Conservation (phyloP, 2,329 filamentous ascomycete genomes). For the Hypomyces perniciosus region DNA sequence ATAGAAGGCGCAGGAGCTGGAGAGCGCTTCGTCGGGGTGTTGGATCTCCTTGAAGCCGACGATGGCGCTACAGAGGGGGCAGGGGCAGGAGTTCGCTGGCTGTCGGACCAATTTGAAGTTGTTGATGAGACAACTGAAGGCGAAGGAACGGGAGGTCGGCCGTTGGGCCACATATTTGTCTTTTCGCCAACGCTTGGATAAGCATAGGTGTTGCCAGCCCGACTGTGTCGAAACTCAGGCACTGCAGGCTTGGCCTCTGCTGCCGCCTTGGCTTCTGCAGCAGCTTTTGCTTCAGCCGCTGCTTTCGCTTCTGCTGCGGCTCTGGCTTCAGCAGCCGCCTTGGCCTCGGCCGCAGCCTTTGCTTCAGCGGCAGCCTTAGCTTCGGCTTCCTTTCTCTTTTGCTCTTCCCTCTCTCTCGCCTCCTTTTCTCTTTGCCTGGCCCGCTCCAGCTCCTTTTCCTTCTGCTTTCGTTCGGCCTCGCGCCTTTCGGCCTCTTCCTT, state of each 20-base stretch:
- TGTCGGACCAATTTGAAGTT: slow-evolving; percentile 9
- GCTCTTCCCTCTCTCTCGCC: slow-evolving; percentile 36
- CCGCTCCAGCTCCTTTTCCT: slow-evolving; percentile 28
- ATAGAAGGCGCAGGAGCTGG: slow-evolving; percentile 37
- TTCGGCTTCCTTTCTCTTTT: slow-evolving; percentile 34
- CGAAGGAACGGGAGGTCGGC: slow-evolving; percentile 39
- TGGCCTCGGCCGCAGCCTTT: slow-evolving; percentile 3
- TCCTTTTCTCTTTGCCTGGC: slow-evolving; percentile 32
- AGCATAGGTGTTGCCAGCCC: slow-evolving; percentile 52
- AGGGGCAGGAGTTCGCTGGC: not conserved
- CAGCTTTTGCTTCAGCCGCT: slow-evolving; percentile 18
- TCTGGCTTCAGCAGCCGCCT: slow-evolving; percentile 33
- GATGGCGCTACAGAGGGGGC: slow-evolving; percentile 7
- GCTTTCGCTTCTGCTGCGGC: slow-evolving; percentile 40
- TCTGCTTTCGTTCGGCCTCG: slow-evolving; percentile 22
- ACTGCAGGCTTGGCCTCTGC: slow-evolving; percentile 20
- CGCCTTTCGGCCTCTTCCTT: slow-evolving; percentile 30
- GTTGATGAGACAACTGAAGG: slow-evolving; percentile 27
- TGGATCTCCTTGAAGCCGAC: slow-evolving; percentile 4
- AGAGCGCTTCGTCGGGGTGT: slow-evolving; percentile 16
- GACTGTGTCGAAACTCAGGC: slow-evolving; percentile 16
- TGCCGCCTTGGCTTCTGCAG: slow-evolving; percentile 31
- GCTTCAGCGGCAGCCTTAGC: slow-evolving; percentile 19
- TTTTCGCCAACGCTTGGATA: slow-evolving; percentile 62
- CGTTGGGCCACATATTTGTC: slow-evolving; percentile 64